Percentiles rank a stretch among this genome's conserved stretches.
These are phyloP conservation scores for Daldinia childiae DNA, from an alignment of 495 filamentous ascomycete genomes.

Conservation along the genomic window DNA sequence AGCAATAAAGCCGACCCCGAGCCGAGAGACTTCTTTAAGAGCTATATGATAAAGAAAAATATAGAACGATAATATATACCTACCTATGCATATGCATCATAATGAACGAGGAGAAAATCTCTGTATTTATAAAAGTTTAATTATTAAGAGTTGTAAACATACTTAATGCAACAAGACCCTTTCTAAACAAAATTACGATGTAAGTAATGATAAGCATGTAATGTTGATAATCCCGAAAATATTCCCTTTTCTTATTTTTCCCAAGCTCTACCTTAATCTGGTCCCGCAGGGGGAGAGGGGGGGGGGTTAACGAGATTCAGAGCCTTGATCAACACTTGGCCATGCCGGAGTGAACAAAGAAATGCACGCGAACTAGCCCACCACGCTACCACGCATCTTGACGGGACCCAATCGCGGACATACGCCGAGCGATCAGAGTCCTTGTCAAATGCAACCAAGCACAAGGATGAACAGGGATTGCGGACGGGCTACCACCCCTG, in stretches of 20 bases:
- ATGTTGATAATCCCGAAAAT: constrained; percentile 21
- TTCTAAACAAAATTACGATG: constrained; percentile 5
- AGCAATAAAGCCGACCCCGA: constrained; percentile 42
- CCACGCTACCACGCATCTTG: constrained; percentile 36
- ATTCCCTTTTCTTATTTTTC: constrained; percentile 10
- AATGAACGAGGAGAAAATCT: background rate
- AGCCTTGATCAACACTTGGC: constrained; percentile 22
- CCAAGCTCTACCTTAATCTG: constrained; percentile 21
- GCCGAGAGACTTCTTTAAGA: constrained; percentile 19
- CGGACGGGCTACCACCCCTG: constrained; percentile 32
- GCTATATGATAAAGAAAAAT: background rate
- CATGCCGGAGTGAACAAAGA: constrained; percentile 16
- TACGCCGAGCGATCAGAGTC: constrained; percentile 43
- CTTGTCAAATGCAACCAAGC: constrained; percentile 42
- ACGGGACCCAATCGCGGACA: constrained; percentile 37
- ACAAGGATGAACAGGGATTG: constrained; percentile 35
- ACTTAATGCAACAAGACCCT: constrained; percentile 1
- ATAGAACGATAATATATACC: background rate
- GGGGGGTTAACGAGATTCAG: constrained; percentile 36
- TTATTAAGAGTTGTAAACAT: constrained; percentile 17
- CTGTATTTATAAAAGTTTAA: background rate
- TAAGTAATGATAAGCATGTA: constrained; percentile 26
- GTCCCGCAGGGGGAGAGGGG: constrained; percentile 29
- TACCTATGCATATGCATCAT: background rate
- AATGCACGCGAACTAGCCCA: constrained; percentile 33